Evolutionary conservation across 176 grass and related monocot genomes (phyloP).

Genomic region (Phoenix dactylifera): DNA sequence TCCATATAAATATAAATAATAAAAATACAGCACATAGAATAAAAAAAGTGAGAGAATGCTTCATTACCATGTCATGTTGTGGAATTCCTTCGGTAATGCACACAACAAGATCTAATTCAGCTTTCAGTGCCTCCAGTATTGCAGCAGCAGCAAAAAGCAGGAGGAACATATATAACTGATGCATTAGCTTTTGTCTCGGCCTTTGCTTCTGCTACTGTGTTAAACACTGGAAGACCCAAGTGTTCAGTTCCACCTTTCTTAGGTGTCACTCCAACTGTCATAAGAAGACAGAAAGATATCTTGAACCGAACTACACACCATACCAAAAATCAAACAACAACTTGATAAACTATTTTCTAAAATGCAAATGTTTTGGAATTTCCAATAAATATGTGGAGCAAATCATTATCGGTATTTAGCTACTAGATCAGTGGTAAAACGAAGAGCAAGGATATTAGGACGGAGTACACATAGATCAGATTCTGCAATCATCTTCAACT

Average conservation of each 20-base stretch:
- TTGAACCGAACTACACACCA: neutral
- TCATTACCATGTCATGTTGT: neutral
- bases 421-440: no score
- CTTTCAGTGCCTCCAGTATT: neutral
- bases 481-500: no score
- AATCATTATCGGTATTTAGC: no score
- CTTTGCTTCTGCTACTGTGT: neutral
- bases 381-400: no score
- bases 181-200: neutral
- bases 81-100: slow-evolving; percentile 1
- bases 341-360: no score
- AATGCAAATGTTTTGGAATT: no score
- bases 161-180: slow-evolving; percentile 2
- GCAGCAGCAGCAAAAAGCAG: neutral
- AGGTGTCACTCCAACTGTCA: neutral
- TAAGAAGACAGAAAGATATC: neutral
- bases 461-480: no score
- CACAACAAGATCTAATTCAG: slow-evolving; percentile 3
- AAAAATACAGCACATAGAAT: no score
- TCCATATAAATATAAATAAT: no score
- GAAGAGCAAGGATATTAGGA: no score
- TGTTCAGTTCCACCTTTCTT: neutral
- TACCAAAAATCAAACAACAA: neutral
- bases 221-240: neutral
- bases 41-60: no score